Evolutionary conservation across 2,329 filamentous ascomycete species (phyloP), one percentile per base, ranked within the genome.

Genomic region (Fonsecaea multimorphosa): DNA sequence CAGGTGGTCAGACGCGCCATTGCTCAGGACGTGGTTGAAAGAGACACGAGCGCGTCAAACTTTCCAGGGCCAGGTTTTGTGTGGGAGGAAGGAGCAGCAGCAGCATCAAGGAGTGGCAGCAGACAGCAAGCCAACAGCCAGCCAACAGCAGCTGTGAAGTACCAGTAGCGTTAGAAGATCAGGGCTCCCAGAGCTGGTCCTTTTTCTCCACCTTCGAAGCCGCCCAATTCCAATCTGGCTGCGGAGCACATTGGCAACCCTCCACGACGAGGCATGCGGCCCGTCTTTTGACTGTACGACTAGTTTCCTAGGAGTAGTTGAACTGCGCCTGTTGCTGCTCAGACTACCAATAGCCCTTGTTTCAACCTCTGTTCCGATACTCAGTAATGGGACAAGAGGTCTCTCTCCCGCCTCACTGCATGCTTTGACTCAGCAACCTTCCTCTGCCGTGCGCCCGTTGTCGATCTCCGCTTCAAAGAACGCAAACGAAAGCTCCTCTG

Each of bases 401-500:
- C 27, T 56, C 38, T 44, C 38, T 22, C 36, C 63, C 24, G 24
- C 53, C 19, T 49, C n/a, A 29, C 36, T 57, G 24, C 61, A 31
- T 57, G 19, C 31, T 51, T 67, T 64, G 65, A 66, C 64, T 66
- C 59, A 66, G 57, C 62, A 62, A 51, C n/a, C 44, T 14, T 22
- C 40, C 46, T 55, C 52, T 65, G 53, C 57, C 58, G 62, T 16
- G 46, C 32, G 36, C 53, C 62, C 24, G 51, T 49, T 58, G 49
- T 63, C 38, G 40, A 67, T 64, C 61, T 34, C 58, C 53, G 44
- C 52, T 29, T 44, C 51, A 57, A 12, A 56, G 14, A 52, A 52
- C 40, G 54, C 58, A 60, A 60, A 60, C 58, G 44, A 60, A 22
- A 60, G 58, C 58, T 60, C 46, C 58, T 38, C 58, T 60, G 58